Evolutionary conservation across 148 eudicot genomes (phyloP).

Genomic region (Persicaria tinctoria): DNA sequence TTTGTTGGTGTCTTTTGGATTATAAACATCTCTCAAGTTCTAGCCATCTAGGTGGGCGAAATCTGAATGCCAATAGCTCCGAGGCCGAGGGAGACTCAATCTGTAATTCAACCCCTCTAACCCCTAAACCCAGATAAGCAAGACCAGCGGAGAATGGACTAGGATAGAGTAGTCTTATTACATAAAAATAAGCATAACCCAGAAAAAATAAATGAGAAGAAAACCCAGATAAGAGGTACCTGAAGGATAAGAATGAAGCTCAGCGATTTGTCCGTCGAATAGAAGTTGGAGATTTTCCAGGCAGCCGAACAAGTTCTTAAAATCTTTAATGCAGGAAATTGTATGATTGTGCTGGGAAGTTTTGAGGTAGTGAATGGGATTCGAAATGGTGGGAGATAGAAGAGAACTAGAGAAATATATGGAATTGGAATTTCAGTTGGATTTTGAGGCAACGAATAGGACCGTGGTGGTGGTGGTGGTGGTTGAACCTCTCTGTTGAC

Average conservation of each 20-base stretch:
- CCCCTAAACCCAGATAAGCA: conserved; percentile 1
- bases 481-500: no score
- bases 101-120: neutral
- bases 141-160: neutral
- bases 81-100: neutral
- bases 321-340: neutral
- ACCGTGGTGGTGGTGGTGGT: no score
- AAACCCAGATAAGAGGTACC: neutral
- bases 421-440: neutral
- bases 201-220: neutral
- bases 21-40: neutral
- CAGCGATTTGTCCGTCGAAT: neutral
- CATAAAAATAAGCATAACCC: neutral
- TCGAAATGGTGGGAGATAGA: neutral
- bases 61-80: conserved; percentile 4
- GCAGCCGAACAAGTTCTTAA: neutral
- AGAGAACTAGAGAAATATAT: neutral
- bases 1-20: neutral
- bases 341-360: neutral
- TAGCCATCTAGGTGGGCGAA: neutral
- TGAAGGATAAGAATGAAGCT: neutral
- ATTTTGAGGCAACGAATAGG: neutral
- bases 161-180: neutral
- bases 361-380: neutral
- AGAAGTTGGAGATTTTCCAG: neutral